These are phyloP conservation scores for Cordyceps cicadae DNA, from an alignment of 2,329 filamentous ascomycete species.

Conservation along the genomic window DNA sequence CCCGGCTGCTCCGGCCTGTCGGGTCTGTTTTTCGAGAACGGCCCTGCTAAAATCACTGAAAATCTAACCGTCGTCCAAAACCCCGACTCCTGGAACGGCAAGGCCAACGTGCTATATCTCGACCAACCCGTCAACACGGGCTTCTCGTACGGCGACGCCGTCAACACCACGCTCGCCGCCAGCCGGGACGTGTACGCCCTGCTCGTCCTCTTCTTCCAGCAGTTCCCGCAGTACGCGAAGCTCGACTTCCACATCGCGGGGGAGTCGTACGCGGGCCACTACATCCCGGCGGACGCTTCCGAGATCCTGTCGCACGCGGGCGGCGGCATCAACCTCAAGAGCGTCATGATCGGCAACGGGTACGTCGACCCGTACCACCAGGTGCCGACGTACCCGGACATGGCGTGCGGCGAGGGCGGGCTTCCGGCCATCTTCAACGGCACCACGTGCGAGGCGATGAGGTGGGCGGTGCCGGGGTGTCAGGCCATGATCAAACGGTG, in stretches of 20 bases:
- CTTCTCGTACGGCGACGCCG: constrained; percentile 86
- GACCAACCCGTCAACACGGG: constrained; percentile 98
- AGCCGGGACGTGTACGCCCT: constrained; percentile 98
- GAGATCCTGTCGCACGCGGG: constrained; percentile 93
- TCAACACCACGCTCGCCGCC: constrained; percentile 89
- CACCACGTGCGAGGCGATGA: constrained; percentile 76
- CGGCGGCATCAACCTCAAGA: constrained; percentile 96
- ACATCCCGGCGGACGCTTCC: constrained; percentile 84
- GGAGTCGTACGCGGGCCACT: constrained; percentile 92
- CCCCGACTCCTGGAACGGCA: constrained; percentile 75
- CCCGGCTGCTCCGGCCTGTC: constrained; percentile 95
- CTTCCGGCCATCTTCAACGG: constrained; percentile 79
- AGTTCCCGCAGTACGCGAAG: constrained; percentile 90
- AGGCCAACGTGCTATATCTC: constrained; percentile 46
- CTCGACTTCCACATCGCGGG: constrained; percentile 98
- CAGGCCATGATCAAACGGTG: constrained; percentile 79
- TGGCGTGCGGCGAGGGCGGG: constrained; percentile 94
- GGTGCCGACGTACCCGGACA: constrained; percentile 91
- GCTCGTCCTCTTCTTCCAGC: constrained; percentile 94
- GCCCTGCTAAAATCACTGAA: constrained; percentile 79
- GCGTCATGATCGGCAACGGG: constrained; percentile 90
- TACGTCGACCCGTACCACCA: constrained; percentile 89
- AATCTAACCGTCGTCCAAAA: constrained; percentile 79
- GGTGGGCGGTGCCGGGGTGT: constrained; percentile 84
- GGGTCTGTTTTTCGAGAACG: constrained; percentile 94